Evolutionary conservation across 1,139 yeast genomes (phyloP).

Genomic region (Yamadazyma diddensiae): DNA sequence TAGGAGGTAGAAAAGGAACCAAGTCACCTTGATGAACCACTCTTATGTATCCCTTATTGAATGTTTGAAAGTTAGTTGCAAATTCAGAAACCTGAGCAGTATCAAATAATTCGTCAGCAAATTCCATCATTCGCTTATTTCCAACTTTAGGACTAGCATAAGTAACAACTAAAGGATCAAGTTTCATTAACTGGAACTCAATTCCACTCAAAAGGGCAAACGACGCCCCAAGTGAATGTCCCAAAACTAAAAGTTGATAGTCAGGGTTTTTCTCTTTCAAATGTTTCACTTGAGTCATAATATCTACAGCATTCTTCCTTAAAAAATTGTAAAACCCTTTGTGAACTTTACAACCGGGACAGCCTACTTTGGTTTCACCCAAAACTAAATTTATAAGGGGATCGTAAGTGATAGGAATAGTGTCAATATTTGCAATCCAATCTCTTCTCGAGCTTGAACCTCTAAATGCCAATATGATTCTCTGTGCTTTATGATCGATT

Average conservation of each 20-base stretch:
- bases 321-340: constrained; percentile 52
- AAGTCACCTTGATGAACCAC: constrained; percentile 56
- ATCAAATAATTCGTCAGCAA: constrained; percentile 50
- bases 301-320: constrained; percentile 34
- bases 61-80: constrained; percentile 11
- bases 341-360: constrained; percentile 56
- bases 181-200: constrained; percentile 53
- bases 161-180: constrained; percentile 50
- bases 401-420: constrained; percentile 36
- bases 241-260: constrained; percentile 52
- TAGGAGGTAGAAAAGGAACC: constrained; percentile 59
- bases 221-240: constrained; percentile 78
- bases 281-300: constrained; percentile 29
- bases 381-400: constrained; percentile 27
- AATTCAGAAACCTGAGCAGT: constrained; percentile 22
- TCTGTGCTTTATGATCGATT: constrained; percentile 30
- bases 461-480: constrained; percentile 47
- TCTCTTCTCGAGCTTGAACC: constrained; percentile 60
- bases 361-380: constrained; percentile 17
- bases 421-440: constrained; percentile 52
- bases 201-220: constrained; percentile 59
- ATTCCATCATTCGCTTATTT: constrained; percentile 45
- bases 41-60: constrained; percentile 40
- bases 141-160: constrained; percentile 66
- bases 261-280: constrained; percentile 36